A percentile compares a stretch with the other conserved stretches of the same genome.
These are phyloP conservation scores for Prillingera fragicola DNA, from an alignment of 1,284 basidiomycete genomes.

Conservation along the genomic window DNA sequence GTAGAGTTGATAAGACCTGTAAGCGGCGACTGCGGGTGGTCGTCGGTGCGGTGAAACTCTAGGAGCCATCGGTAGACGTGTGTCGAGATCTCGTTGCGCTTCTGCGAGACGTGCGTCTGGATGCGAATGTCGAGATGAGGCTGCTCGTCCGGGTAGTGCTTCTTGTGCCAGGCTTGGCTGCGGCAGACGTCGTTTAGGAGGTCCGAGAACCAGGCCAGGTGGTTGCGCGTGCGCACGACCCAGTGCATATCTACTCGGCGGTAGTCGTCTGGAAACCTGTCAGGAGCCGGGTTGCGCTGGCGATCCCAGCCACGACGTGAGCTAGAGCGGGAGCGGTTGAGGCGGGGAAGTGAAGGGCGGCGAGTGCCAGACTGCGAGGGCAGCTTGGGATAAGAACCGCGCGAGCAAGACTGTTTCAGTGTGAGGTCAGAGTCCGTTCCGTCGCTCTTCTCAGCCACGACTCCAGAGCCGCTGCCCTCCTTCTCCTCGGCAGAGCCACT, in stretches of 20 bases:
- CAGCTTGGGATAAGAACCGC: too few species aligned
- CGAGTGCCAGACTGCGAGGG: constrained; percentile 1
- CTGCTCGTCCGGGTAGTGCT: constrained; percentile 1
- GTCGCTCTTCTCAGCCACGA: neutral
- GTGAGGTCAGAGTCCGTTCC: neutral
- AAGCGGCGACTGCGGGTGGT: constrained; percentile 23
- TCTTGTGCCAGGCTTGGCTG: constrained; percentile 22
- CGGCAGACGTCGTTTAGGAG: constrained; percentile 24
- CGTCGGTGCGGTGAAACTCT: constrained; percentile 25
- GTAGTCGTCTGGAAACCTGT: constrained; percentile 18
- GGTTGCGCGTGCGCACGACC: constrained; percentile 26
- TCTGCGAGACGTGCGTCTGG: constrained; percentile 26
- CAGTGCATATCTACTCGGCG: constrained; percentile 32
- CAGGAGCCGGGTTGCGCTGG: constrained; percentile 5
- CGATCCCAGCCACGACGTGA: neutral
- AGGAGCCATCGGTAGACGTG: constrained; percentile 32
- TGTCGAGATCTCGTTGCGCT: constrained; percentile 21
- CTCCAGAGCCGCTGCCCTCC: neutral
- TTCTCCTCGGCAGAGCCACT: neutral
- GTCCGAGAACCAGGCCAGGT: constrained; percentile 30
- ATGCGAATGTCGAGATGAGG: constrained; percentile 30
- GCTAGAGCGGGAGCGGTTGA: constrained; percentile 1
- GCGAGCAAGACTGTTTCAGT: too few species aligned
- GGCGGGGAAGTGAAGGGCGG: constrained; percentile 2
- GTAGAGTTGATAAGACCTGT: constrained; percentile 31